Evolutionary conservation across 139 green algal genomes (phyloP).

Genomic region (Chlamydomonas schloesseri): DNA sequence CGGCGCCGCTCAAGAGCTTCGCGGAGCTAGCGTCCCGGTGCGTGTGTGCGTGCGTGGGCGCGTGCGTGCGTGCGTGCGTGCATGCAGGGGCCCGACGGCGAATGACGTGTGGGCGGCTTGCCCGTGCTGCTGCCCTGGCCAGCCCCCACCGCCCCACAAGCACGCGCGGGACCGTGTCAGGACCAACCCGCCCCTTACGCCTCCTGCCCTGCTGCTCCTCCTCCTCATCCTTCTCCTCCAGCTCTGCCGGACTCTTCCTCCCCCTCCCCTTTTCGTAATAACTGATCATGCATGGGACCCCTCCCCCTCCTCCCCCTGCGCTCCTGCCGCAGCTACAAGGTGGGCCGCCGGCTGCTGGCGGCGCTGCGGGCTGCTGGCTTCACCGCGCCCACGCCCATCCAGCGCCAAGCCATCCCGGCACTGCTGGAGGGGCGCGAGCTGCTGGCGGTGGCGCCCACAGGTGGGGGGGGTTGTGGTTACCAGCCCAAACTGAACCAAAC

Average conservation of each 20-base stretch:
- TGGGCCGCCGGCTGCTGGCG: neutral
- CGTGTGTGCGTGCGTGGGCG: neutral
- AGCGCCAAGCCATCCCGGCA: conserved; percentile 90
- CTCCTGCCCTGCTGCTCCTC: neutral
- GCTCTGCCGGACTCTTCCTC: too few relatives aligned
- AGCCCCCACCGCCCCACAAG: conserved; percentile 47
- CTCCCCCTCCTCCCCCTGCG: neutral
- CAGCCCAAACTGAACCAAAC: too few relatives aligned
- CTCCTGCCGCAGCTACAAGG: conserved; percentile 14
- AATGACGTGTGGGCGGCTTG: too few relatives aligned
- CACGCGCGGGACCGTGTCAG: too few relatives aligned
- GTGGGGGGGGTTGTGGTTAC: too few relatives aligned
- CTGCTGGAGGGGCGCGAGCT: conserved; percentile 81
- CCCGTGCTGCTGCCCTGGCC: too few relatives aligned
- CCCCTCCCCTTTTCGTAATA: too few relatives aligned
- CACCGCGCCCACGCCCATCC: conserved; percentile 87
- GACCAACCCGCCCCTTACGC: neutral
- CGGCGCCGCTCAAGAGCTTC: conserved; percentile 50
- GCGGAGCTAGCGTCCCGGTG: conserved; percentile 36
- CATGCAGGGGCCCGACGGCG: neutral
- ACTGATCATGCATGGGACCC: too few relatives aligned
- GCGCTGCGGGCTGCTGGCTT: conserved; percentile 52
- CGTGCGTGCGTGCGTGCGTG: conserved; percentile 16
- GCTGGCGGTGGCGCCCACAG: conserved; percentile 90
- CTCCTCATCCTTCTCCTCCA: too few relatives aligned